A percentile compares a stretch with the other conserved stretches of the same genome.
These are phyloP conservation scores for Collybia sordida DNA, from an alignment of 768 basidiomycete genomes.

Conservation along the genomic window DNA sequence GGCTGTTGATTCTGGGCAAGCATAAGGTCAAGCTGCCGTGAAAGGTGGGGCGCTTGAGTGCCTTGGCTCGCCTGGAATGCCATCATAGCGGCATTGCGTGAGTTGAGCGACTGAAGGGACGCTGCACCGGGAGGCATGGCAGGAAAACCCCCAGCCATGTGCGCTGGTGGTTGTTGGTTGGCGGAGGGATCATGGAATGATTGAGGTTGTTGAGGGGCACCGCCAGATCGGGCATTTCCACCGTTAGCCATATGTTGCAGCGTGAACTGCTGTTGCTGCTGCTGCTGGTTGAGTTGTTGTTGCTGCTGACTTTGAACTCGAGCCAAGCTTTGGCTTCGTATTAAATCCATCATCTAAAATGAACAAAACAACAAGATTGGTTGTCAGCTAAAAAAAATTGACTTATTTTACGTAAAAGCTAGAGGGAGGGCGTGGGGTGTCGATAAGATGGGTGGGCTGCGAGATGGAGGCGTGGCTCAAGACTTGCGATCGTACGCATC, in stretches of 20 bases:
- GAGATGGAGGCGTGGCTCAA: slow-evolving; percentile 1
- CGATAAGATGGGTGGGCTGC: slow-evolving; percentile 18
- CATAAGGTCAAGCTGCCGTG: slow-evolving; percentile 47
- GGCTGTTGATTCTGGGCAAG: slow-evolving; percentile 46
- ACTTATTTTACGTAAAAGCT: slow-evolving; percentile 18
- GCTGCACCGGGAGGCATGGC: slow-evolving; percentile 34
- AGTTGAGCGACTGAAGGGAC: slow-evolving; percentile 20
- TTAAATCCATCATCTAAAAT: slow-evolving; percentile 43
- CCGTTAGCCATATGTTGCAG: slow-evolving; percentile 36
- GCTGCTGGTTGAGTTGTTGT: slow-evolving; percentile 38
- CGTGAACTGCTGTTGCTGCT: slow-evolving; percentile 46
- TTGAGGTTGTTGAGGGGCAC: slow-evolving; percentile 25
- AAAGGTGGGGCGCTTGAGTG: slow-evolving; percentile 18
- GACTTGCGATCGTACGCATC: slow-evolving; percentile 7
- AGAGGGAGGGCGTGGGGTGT: slow-evolving; percentile 12
- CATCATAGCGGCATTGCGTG: slow-evolving; percentile 34
- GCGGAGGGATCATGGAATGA: slow-evolving; percentile 33
- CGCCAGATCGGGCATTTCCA: slow-evolving; percentile 24
- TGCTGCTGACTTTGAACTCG: slow-evolving; percentile 35
- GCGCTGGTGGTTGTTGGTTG: slow-evolving; percentile 31
- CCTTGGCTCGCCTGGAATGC: slow-evolving; percentile 29
- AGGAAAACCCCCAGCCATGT: slow-evolving; percentile 40
- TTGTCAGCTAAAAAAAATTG: slow-evolving; percentile 13
- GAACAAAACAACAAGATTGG: slow-evolving; percentile 21
- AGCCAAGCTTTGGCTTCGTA: slow-evolving; percentile 39